Percentiles rank a stretch among this genome's conserved stretches.
phyloP scores from a whole-genome alignment of 1,139 yeast species.

The Sugiyamaella novakii region DNA sequence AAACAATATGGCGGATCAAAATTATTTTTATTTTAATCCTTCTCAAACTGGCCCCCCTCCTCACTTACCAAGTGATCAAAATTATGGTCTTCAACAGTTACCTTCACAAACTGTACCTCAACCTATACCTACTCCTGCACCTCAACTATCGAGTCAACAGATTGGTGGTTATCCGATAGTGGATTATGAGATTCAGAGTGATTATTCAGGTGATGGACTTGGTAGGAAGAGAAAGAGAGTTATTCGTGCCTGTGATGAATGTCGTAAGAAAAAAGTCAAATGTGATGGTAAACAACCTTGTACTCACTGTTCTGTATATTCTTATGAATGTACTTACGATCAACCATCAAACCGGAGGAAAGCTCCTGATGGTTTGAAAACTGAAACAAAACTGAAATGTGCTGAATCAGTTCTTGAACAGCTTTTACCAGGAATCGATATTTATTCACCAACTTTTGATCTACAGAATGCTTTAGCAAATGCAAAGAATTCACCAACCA shows the following conservation, averaged over 20 bases:
- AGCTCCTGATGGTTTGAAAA: conserved; percentile 42
- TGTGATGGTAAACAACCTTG: conserved; percentile 90
- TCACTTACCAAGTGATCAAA: background rate
- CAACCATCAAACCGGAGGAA: conserved; percentile 70
- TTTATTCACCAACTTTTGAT: conserved; percentile 52
- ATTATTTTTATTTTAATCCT: background rate
- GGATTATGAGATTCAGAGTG: conserved; percentile 13
- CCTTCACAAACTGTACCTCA: background rate
- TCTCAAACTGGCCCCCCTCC: background rate
- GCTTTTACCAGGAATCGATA: conserved; percentile 53
- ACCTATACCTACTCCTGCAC: background rate
- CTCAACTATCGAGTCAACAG: background rate
- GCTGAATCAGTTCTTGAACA: conserved; percentile 47
- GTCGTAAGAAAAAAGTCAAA: conserved; percentile 73
- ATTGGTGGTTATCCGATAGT: background rate
- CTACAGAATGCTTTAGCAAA: conserved; percentile 36
- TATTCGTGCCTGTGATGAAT: conserved; percentile 81
- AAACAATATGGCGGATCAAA: background rate
- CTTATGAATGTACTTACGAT: conserved; percentile 64
- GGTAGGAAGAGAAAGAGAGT: conserved; percentile 69
- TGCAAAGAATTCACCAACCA: too few species aligned
- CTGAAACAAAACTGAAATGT: conserved; percentile 43
- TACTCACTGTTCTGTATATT: conserved; percentile 83
- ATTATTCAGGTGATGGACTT: conserved; percentile 1
- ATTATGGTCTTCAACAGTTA: background rate